Evolutionary conservation across 768 basidiomycete genomes (phyloP), one percentile per base, ranked within the genome.

Genomic region (Leccinum ochraceum): DNA sequence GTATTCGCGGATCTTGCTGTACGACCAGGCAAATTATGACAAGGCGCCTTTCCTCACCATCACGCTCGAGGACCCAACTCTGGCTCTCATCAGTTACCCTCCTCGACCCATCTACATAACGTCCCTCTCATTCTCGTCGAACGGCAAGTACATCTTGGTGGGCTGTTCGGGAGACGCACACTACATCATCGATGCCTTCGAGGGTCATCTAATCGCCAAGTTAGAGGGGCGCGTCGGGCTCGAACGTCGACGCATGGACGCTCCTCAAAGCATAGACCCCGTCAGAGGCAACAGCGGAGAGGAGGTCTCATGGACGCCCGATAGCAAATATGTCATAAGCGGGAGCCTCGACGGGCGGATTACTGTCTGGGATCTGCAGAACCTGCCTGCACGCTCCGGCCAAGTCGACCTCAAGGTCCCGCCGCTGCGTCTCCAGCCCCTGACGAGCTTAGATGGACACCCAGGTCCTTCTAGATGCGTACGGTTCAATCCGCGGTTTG

Each of bases 161-260:
- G 95, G 97, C 39, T 98, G 97, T 66, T 92, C 94, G 3, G 91
- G 91, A 7, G 86, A 91, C 69, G 90, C 89, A 3, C 97, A 99
- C 75, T 98, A 98, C 69, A 81, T 99, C 57, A 67, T 98, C 62
- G 97, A 99, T 70, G 87, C 94, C 1, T 98, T 90, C 71, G 89
- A 92, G 57, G 92, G 96, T 0, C 80, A 84, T 64, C 76, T 97
- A 6, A 77, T 97, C 7, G 90, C 89, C 8, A 90, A 95, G 72
- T 79, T 99, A 32, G 90, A 89, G 69, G 95, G 95, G 0, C 90
- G 92, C 66, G 75, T 81, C 3, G 95, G 94, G 3, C 76, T 98
- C 34, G 95, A 95, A 74, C 81, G 90, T 24, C 83, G 89, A 49
- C 76, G 74, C 51, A 68, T 75, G 61, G 78, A 73, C 39, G 73